Evolutionary conservation across 306 rosid genomes (phyloP), one percentile per base, ranked within the genome.

Genomic region (Prunus mira): DNA sequence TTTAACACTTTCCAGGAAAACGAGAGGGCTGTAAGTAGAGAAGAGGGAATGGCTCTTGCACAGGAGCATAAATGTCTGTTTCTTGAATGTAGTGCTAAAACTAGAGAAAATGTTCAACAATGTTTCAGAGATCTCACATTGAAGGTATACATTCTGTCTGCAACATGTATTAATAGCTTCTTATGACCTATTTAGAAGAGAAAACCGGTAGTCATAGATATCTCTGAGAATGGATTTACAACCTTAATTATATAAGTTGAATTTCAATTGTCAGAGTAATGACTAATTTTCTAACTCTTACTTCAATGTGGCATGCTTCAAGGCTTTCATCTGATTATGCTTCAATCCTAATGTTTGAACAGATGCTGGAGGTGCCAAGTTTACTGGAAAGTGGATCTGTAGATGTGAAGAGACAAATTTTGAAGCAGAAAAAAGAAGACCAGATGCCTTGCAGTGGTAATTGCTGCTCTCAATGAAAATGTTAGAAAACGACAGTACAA

Each of bases 21-120:
- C 27, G 92, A 88, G 71, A 90, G 96, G 82, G 92, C 79, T 22
- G 97, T 92, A 73, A 86, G 87, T 10, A 86, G 80, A 79, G 97
- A 92, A 84, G 97, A 92, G 77, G 97, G 96, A 41, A 72, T 90
- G 83, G 89, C 96, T 30, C 96, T 90, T 82, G 97, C 97, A 18
- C 84, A 86, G 70, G 78, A 90, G 78, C 97, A 90, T 47, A 77
- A 78, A 70, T 86, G 85, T 79, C 83, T 89, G 85, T 92, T 92
- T 80, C 79, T 92, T 46, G 97, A 92, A 84, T 88, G 92, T 75
- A 92, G 97, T 55, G 96, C 97, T 15, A 92, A 90, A 90, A 90
- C 89, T 25, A 74, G 78, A 77, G 93, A 90, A 87, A 92, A 92
- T 82, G 97, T 92, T 82, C 93, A 86, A 45, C 87, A 86, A 69